Conservation (phyloP, 164 flowering plant genomes). For the Umbilicus rupestris region DNA sequence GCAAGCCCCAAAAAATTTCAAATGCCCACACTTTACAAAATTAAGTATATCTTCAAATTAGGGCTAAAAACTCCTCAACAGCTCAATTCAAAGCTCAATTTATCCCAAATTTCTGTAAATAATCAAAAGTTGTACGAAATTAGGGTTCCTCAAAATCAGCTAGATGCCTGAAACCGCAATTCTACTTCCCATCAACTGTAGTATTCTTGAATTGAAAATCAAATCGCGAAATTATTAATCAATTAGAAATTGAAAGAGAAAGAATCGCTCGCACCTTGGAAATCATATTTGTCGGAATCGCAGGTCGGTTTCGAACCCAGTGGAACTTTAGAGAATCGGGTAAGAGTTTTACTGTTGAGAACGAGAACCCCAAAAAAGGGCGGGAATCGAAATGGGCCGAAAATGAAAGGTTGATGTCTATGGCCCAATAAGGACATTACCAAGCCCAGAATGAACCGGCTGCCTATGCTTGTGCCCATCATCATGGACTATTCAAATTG, state of each 20-base stretch:
- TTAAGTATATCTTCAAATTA: not conserved
- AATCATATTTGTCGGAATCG: not conserved
- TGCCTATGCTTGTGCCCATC: too few relatives aligned
- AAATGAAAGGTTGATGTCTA: not conserved
- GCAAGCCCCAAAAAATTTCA: not conserved
- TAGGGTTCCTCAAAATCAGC: not conserved
- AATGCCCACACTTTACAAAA: not conserved
- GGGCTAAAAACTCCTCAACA: too few relatives aligned
- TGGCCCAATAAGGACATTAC: not conserved
- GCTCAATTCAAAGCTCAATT: too few relatives aligned
- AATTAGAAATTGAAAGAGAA: not conserved
- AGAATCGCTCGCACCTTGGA: not conserved
- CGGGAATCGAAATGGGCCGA: not conserved
- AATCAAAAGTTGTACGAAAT: too few relatives aligned
- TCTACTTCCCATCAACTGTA: not conserved
- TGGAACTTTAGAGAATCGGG: not conserved
- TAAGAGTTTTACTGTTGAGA: not conserved
- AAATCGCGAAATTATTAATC: not conserved
- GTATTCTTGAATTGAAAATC: not conserved
- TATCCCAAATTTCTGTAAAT: too few relatives aligned
- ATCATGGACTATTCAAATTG: too few relatives aligned
- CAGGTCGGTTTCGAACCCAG: not conserved
- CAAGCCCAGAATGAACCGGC: not conserved
- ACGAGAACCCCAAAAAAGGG: not conserved
- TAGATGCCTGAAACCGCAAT: not conserved